A percentile compares a stretch with the other conserved stretches of the same genome.
phyloP scores from a whole-genome alignment of 2,329 filamentous ascomycete species.

The Lecanicillium sp. region DNA sequence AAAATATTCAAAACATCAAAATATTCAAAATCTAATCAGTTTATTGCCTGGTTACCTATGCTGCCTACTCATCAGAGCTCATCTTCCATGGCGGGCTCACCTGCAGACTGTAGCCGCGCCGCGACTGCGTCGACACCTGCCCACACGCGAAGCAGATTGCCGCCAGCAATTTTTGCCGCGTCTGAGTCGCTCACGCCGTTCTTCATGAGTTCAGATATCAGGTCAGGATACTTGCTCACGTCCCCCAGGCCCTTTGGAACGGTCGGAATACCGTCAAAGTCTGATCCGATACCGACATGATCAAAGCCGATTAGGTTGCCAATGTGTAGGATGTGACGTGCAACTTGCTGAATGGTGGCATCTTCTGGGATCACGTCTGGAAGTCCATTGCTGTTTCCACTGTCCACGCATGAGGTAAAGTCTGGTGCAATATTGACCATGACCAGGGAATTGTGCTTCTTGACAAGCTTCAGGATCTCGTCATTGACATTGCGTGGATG shows the following conservation, averaged over 20 bases:
- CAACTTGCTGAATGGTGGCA: conserved; percentile 70
- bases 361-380: conserved; percentile 63
- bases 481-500: conserved; percentile 90
- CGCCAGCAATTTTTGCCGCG: conserved; percentile 67
- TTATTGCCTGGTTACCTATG: not conserved
- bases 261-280: conserved; percentile 72
- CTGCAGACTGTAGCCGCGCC: conserved; percentile 53
- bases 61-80: conserved; percentile 26
- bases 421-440: conserved; percentile 87
- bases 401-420: conserved; percentile 70
- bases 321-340: conserved; percentile 74
- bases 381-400: conserved; percentile 54
- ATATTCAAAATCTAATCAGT: not conserved
- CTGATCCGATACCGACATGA: conserved; percentile 80
- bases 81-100: conserved; percentile 50
- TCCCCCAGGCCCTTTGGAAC: conserved; percentile 75
- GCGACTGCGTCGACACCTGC: conserved; percentile 69
- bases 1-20: not conserved
- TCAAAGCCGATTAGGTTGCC: conserved; percentile 79
- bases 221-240: conserved; percentile 73
- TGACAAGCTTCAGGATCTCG: conserved; percentile 71
- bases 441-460: conserved; percentile 65
- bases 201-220: conserved; percentile 68
- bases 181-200: conserved; percentile 70
- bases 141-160: conserved; percentile 83